Evolutionary conservation across 75 land plant genomes (phyloP).

Genomic region (Cupressus sempervirens): DNA sequence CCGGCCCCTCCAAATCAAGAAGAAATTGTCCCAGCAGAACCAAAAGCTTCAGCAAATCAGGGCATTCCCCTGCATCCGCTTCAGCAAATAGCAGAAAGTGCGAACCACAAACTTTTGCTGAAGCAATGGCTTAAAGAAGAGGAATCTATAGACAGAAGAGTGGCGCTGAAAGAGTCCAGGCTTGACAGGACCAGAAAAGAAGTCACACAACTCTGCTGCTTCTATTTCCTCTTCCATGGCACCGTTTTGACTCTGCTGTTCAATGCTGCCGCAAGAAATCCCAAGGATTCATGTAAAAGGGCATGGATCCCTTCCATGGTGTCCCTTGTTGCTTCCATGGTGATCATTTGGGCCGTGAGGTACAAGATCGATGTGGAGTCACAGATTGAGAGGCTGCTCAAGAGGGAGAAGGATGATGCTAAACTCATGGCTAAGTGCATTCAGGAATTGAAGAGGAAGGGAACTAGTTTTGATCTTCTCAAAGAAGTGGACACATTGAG

Average conservation of each 20-base stretch:
- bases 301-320: slow-evolving; percentile 57
- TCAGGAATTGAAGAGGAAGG: slow-evolving; percentile 29
- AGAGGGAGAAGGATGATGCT: slow-evolving; percentile 30
- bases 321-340: slow-evolving; percentile 44
- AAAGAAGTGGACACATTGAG: slow-evolving; percentile 70
- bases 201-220: slow-evolving; percentile 50
- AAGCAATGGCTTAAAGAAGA: slow-evolving; percentile 77
- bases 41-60: background rate
- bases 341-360: slow-evolving; percentile 56
- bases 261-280: slow-evolving; percentile 7
- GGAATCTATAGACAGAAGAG: slow-evolving; percentile 41
- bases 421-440: slow-evolving; percentile 19
- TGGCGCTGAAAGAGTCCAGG: slow-evolving; percentile 48
- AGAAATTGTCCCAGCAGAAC: slow-evolving; percentile 2
- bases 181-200: slow-evolving; percentile 49
- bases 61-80: slow-evolving; percentile 46
- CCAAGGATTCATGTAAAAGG: slow-evolving; percentile 20
- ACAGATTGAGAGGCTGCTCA: slow-evolving; percentile 20
- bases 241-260: slow-evolving; percentile 31
- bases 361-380: slow-evolving; percentile 57
- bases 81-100: slow-evolving; percentile 63
- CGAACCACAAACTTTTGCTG: slow-evolving; percentile 67
- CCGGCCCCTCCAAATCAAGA: background rate
- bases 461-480: slow-evolving; percentile 47
- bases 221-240: slow-evolving; percentile 70